Conservation (phyloP, 1,284 basidiomycete species). For the Mycena citricolor region DNA sequence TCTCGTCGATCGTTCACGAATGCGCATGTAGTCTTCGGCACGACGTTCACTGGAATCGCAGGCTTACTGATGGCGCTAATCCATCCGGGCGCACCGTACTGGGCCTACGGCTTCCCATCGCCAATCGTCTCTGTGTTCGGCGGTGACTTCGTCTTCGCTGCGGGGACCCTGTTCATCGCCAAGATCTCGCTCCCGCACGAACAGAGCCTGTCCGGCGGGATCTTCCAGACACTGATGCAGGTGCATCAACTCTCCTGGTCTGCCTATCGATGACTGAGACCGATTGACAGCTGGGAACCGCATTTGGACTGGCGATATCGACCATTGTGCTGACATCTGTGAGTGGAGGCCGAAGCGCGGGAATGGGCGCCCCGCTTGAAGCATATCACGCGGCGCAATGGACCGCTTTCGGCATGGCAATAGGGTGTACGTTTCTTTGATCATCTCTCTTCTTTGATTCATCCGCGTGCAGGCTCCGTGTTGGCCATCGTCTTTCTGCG, state of each 20-base stretch:
- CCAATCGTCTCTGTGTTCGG: constrained; percentile 73
- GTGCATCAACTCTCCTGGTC: constrained; percentile 31
- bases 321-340: constrained; percentile 70
- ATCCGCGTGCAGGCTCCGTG: constrained; percentile 52
- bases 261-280: background rate
- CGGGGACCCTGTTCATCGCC: constrained; percentile 77
- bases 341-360: constrained; percentile 30
- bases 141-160: constrained; percentile 76
- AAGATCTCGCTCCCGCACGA: constrained; percentile 70
- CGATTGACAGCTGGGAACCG: constrained; percentile 58
- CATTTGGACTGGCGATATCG: constrained; percentile 73
- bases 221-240: constrained; percentile 78
- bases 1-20: constrained; percentile 10
- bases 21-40: constrained; percentile 45
- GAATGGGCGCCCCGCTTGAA: constrained; percentile 37
- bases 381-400: constrained; percentile 67
- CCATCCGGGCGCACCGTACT: constrained; percentile 59
- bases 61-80: constrained; percentile 75
- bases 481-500: constrained; percentile 54
- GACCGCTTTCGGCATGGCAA: constrained; percentile 45
- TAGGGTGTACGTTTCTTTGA: constrained; percentile 17
- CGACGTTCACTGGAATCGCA: constrained; percentile 58
- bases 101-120: constrained; percentile 81
- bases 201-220: constrained; percentile 73
- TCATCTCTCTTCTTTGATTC: too few relatives aligned